Percentiles rank a stretch among this genome's conserved stretches.
These are phyloP conservation scores for Claviceps maximensis DNA, from an alignment of 2,329 filamentous ascomycete species.

Conservation along the genomic window DNA sequence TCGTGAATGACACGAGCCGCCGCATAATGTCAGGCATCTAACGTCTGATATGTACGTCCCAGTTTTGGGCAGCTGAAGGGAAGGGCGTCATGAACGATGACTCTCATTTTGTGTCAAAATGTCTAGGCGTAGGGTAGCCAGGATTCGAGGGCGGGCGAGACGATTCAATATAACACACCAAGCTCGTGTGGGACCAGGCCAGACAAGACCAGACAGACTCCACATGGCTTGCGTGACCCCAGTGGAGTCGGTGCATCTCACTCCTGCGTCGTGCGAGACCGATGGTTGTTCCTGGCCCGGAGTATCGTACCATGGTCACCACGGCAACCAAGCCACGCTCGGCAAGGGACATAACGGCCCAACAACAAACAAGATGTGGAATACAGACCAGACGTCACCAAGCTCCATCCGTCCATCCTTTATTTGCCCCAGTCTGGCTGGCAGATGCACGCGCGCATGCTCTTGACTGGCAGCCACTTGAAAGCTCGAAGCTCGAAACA, in stretches of 20 bases:
- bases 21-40: too few species aligned
- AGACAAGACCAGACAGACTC: not conserved
- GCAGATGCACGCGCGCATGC: not conserved
- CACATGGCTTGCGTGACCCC: not conserved
- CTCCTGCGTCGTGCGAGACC: not conserved
- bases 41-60: too few species aligned
- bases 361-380: conserved; percentile 8
- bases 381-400: conserved; percentile 3
- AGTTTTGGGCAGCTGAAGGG: too few species aligned
- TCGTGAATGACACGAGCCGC: too few species aligned
- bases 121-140: not conserved
- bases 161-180: too few species aligned
- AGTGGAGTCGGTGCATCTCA: not conserved
- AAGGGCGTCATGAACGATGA: too few species aligned
- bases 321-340: conserved; percentile 1
- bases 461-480: not conserved
- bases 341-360: not conserved
- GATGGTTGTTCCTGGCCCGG: not conserved
- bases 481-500: not conserved
- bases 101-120: too few species aligned
- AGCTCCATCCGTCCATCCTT: not conserved
- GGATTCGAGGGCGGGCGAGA: too few species aligned
- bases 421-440: not conserved
- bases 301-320: not conserved
- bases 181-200: not conserved